Conservation (phyloP, 2,329 filamentous ascomycete species). For the Trichoderma sp. region DNA sequence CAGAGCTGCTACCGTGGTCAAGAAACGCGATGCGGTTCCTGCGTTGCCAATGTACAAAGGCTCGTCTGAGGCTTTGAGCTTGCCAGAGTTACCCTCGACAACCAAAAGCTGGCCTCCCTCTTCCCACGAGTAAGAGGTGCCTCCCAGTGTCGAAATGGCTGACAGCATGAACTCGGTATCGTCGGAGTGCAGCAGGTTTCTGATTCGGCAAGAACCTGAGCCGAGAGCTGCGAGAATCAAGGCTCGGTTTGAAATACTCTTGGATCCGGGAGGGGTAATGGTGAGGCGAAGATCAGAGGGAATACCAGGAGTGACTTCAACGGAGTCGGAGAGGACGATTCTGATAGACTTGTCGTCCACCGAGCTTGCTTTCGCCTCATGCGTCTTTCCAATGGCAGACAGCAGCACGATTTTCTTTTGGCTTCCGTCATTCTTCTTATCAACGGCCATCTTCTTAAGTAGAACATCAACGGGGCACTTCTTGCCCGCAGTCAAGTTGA, state of each 20-base stretch:
- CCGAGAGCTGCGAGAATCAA: constrained; percentile 91
- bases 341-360: constrained; percentile 85
- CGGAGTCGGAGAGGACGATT: constrained; percentile 76
- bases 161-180: constrained; percentile 97
- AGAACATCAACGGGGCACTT: constrained; percentile 82
- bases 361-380: constrained; percentile 83
- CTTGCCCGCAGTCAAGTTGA: constrained; percentile 80
- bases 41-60: constrained; percentile 94
- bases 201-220: constrained; percentile 80
- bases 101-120: constrained; percentile 89
- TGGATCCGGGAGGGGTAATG: constrained; percentile 89
- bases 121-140: constrained; percentile 90
- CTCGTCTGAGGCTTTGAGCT: constrained; percentile 70
- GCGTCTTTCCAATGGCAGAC: constrained; percentile 81
- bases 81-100: constrained; percentile 86
- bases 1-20: constrained; percentile 87
- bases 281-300: constrained; percentile 63
- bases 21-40: constrained; percentile 90
- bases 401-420: constrained; percentile 96
- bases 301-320: constrained; percentile 71
- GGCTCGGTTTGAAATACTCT: constrained; percentile 95
- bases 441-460: constrained; percentile 90
- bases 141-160: constrained; percentile 79
- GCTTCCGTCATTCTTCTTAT: constrained; percentile 96
- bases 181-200: constrained; percentile 91